phyloP scores from a whole-genome alignment of 768 basidiomycete species.

The Erythrobasidium yunnanense region DNA sequence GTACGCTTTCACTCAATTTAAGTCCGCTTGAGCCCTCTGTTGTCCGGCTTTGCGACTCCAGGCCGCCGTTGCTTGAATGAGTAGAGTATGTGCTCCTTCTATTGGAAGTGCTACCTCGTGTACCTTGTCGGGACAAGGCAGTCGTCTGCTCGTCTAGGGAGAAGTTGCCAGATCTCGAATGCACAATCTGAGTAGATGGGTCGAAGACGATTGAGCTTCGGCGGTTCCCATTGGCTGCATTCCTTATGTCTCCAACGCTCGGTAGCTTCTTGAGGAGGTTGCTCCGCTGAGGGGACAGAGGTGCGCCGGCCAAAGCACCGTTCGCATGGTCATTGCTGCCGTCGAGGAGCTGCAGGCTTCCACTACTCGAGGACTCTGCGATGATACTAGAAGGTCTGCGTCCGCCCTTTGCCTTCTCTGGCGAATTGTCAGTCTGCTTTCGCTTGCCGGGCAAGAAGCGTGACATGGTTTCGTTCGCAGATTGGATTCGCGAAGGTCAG shows the following conservation, averaged over 20 bases:
- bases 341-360: background rate
- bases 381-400: too few species aligned
- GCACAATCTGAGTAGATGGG: background rate
- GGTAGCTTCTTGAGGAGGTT: background rate
- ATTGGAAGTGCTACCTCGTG: background rate
- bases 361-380: background rate
- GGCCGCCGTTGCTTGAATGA: background rate
- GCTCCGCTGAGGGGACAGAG: background rate
- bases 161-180: background rate
- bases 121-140: too few species aligned
- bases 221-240: too few species aligned
- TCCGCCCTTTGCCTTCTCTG: background rate
- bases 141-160: background rate
- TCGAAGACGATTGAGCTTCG: too few species aligned
- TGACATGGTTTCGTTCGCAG: background rate
- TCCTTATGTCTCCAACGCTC: background rate
- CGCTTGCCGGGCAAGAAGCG: constrained; percentile 11
- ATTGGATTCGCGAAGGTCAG: too few species aligned
- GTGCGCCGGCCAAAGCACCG: too few species aligned
- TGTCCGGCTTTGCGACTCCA: background rate
- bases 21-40: too few species aligned
- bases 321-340: too few species aligned
- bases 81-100: background rate
- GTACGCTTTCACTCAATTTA: too few species aligned
- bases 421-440: constrained; percentile 1